phyloP scores from a whole-genome alignment of 148 eudicot species.

The Camellia sinensis region DNA sequence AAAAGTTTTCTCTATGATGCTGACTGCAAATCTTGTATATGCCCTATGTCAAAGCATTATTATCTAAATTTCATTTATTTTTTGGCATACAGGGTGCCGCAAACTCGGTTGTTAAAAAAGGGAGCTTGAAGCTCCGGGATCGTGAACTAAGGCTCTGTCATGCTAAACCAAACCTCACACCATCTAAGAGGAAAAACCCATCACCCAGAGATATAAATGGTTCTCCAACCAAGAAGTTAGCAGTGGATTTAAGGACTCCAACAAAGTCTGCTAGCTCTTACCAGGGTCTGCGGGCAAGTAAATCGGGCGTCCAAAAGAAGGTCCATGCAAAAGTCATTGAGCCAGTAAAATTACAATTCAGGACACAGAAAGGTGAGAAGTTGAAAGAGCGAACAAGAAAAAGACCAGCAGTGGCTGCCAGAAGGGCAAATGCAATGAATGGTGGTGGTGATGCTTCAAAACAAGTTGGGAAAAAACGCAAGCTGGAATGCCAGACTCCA shows the following conservation, averaged over 20 bases:
- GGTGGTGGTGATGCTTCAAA: constrained; percentile 29
- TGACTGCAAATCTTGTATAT: not conserved
- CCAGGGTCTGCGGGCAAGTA: constrained; percentile 74
- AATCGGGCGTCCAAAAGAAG: constrained; percentile 18
- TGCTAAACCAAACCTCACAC: constrained; percentile 58
- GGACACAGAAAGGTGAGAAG: constrained; percentile 14
- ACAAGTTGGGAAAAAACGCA: constrained; percentile 58
- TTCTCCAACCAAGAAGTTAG: constrained; percentile 40
- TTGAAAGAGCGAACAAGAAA: constrained; percentile 45
- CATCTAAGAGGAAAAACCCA: constrained; percentile 54
- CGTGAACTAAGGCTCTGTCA: constrained; percentile 70
- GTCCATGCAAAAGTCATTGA: too few relatives aligned
- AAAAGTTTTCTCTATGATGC: not conserved
- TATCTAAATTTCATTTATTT: not conserved
- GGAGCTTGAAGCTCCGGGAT: constrained; percentile 68
- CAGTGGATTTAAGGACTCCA: constrained; percentile 20
- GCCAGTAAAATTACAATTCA: too few relatives aligned
- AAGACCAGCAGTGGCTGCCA: constrained; percentile 81
- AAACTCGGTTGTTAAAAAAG: constrained; percentile 50
- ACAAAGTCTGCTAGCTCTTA: constrained; percentile 42
- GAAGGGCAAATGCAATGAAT: constrained; percentile 56
- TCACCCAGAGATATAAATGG: constrained; percentile 30
- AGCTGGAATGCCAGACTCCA: constrained; percentile 66
- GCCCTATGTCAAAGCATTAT: not conserved
- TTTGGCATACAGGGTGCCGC: constrained; percentile 64